phyloP scores from a whole-genome alignment of 805 yeast genomes.

The Zygosaccharomyces rouxii region DNA sequence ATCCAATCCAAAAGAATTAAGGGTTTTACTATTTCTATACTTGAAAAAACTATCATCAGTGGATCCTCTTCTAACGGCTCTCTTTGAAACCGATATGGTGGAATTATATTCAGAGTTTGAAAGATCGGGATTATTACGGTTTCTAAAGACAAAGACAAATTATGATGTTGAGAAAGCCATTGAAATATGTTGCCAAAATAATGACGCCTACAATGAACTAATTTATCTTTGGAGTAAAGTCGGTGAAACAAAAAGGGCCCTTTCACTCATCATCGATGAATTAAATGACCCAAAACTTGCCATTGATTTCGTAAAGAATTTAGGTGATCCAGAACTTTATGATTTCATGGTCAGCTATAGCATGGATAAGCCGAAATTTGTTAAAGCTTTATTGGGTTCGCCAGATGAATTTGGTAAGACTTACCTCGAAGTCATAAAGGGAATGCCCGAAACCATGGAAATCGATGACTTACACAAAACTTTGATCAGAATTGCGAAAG shows the following conservation, averaged over 20 bases:
- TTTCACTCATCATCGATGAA: constrained; percentile 69
- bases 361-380: constrained; percentile 67
- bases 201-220: constrained; percentile 54
- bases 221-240: constrained; percentile 77
- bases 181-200: constrained; percentile 48
- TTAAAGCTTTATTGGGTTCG: constrained; percentile 64
- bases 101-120: constrained; percentile 59
- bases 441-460: constrained; percentile 57
- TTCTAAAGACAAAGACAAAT: constrained; percentile 53
- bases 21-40: constrained; percentile 58
- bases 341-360: constrained; percentile 67
- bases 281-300: constrained; percentile 78
- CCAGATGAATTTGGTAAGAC: constrained; percentile 57
- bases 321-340: constrained; percentile 78
- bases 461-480: constrained; percentile 64
- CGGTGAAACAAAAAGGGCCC: constrained; percentile 74
- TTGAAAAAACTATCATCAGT: constrained; percentile 51
- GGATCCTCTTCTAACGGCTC: constrained; percentile 52
- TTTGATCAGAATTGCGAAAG: constrained; percentile 55
- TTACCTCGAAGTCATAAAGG: constrained; percentile 62
- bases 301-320: constrained; percentile 65
- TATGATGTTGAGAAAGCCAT: constrained; percentile 70
- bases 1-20: constrained; percentile 36
- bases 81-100: constrained; percentile 65
- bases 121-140: constrained; percentile 50